Percentiles rank a stretch among this genome's conserved stretches.
Evolutionary conservation across 805 yeast genomes (phyloP).

Genomic region (Yarrowia sp.): DNA sequence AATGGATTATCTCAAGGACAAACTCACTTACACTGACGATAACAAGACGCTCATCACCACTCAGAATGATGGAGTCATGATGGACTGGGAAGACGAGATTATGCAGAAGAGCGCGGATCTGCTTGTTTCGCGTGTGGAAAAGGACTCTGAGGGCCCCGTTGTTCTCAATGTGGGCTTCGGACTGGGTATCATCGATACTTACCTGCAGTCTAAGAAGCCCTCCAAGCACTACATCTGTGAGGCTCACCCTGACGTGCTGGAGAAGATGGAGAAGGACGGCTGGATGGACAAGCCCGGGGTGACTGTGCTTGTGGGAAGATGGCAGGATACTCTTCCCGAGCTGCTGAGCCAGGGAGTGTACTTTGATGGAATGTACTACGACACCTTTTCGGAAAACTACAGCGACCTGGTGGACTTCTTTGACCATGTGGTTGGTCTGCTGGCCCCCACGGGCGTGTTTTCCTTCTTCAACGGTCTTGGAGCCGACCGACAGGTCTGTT

Average conservation of each 20-base stretch:
- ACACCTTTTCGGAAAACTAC: constrained; percentile 92
- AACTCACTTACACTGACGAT: constrained; percentile 61
- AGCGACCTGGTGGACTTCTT: constrained; percentile 85
- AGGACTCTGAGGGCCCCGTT: constrained; percentile 50
- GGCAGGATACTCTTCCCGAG: constrained; percentile 83
- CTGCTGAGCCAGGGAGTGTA: constrained; percentile 70
- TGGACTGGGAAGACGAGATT: constrained; percentile 90
- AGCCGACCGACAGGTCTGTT: constrained; percentile 74
- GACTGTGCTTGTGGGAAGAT: constrained; percentile 80
- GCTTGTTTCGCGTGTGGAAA: constrained; percentile 53
- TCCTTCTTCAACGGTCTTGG: constrained; percentile 93
- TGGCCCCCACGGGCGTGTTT: constrained; percentile 82
- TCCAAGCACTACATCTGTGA: constrained; percentile 85
- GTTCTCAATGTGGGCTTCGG: constrained; percentile 93
- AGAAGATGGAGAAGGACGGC: constrained; percentile 71
- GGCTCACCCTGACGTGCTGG: constrained; percentile 91
- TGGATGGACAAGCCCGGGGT: constrained; percentile 83
- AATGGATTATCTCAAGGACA: constrained; percentile 65
- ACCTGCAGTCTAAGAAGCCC: constrained; percentile 68
- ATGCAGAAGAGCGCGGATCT: constrained; percentile 84
- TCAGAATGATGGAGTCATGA: constrained; percentile 92
- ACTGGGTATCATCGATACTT: constrained; percentile 91
- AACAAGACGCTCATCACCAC: constrained; percentile 75
- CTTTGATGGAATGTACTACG: constrained; percentile 92
- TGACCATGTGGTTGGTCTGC: constrained; percentile 79